Percentiles rank a stretch among this genome's conserved stretches.
These are phyloP conservation scores for Hapsidospora chrysogenum DNA, from an alignment of 495 filamentous ascomycete species.

Conservation along the genomic window DNA sequence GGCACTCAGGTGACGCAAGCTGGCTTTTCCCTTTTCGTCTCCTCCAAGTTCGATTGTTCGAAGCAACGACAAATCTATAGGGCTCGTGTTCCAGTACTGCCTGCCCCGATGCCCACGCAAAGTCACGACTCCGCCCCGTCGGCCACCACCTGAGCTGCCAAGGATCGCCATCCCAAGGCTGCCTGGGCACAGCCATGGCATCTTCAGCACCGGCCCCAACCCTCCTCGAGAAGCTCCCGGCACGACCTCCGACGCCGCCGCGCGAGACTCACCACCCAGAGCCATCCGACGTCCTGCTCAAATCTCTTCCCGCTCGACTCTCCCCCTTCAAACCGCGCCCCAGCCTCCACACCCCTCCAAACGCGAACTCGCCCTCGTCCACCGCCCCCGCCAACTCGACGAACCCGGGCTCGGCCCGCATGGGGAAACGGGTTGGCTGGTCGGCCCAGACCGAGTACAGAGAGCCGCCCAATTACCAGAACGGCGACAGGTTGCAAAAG, in stretches of 20 bases:
- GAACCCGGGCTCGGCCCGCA: slow-evolving; percentile 34
- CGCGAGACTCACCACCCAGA: slow-evolving; percentile 26
- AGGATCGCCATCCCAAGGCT: slow-evolving; percentile 7
- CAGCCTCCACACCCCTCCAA: slow-evolving; percentile 31
- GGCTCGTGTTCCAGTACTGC: too few relatives aligned
- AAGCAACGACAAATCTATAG: too few relatives aligned
- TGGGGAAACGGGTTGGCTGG: slow-evolving; percentile 57
- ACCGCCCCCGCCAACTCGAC: slow-evolving; percentile 44
- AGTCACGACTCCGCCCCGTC: too few relatives aligned
- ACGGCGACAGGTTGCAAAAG: slow-evolving; percentile 19
- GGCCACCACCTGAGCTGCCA: slow-evolving; percentile 2
- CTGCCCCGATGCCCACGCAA: too few relatives aligned
- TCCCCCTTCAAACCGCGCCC: slow-evolving; percentile 13
- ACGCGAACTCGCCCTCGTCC: slow-evolving; percentile 21
- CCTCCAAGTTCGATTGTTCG: too few relatives aligned
- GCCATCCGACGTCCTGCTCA: slow-evolving; percentile 6
- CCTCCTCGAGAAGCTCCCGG: slow-evolving; percentile 23
- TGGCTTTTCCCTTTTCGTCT: too few relatives aligned
- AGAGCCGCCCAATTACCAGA: slow-evolving; percentile 33
- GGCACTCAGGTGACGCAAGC: too few relatives aligned
- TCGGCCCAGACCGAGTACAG: slow-evolving; percentile 58
- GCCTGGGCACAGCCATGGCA: slow-evolving; percentile 28
- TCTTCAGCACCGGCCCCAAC: slow-evolving; percentile 20
- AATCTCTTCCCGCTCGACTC: slow-evolving; percentile 7
- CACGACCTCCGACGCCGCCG: slow-evolving; percentile 39